These are phyloP conservation scores for Microbotryum intermedium DNA, from an alignment of 1,284 basidiomycete species.

Conservation along the genomic window DNA sequence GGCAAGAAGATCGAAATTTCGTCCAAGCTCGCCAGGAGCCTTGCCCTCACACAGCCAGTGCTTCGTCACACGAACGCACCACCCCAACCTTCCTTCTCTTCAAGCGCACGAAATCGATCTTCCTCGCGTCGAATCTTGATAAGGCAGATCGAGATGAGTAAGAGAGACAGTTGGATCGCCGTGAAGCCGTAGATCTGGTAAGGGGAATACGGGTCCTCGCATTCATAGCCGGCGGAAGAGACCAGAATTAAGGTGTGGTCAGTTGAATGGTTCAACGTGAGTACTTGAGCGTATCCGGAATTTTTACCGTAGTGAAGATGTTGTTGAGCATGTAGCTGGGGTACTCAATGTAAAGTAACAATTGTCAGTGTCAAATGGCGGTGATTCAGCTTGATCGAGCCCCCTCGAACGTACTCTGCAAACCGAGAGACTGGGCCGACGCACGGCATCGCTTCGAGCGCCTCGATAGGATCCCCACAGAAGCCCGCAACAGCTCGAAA, in stretches of 20 bases:
- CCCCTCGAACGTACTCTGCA: conserved; percentile 37
- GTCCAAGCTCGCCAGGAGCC: too few relatives aligned
- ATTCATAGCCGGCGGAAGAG: too few relatives aligned
- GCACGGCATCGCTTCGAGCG: conserved; percentile 51
- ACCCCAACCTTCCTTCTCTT: conserved; percentile 66
- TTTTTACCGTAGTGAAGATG: too few relatives aligned
- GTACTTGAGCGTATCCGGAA: too few relatives aligned
- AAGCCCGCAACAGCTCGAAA: conserved; percentile 53
- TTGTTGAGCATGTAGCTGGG: too few relatives aligned
- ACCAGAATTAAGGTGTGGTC: too few relatives aligned
- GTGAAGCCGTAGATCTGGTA: conserved; percentile 63
- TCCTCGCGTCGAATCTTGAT: conserved; percentile 70
- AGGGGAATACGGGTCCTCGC: too few relatives aligned
- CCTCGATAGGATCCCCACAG: conserved; percentile 51
- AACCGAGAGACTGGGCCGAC: conserved; percentile 55
- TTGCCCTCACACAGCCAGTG: too few relatives aligned
- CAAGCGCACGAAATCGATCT: conserved; percentile 74
- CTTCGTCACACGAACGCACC: background rate
- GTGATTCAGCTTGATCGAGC: background rate
- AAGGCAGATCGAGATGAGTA: conserved; percentile 69
- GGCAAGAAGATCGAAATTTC: too few relatives aligned
- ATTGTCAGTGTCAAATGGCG: background rate
- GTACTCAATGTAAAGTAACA: too few relatives aligned
- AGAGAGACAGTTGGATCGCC: conserved; percentile 61
- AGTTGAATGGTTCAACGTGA: too few relatives aligned